Percentiles rank a stretch among this genome's conserved stretches.
Evolutionary conservation across 805 yeast genomes (phyloP).

Genomic region (Candida krabiensis): DNA sequence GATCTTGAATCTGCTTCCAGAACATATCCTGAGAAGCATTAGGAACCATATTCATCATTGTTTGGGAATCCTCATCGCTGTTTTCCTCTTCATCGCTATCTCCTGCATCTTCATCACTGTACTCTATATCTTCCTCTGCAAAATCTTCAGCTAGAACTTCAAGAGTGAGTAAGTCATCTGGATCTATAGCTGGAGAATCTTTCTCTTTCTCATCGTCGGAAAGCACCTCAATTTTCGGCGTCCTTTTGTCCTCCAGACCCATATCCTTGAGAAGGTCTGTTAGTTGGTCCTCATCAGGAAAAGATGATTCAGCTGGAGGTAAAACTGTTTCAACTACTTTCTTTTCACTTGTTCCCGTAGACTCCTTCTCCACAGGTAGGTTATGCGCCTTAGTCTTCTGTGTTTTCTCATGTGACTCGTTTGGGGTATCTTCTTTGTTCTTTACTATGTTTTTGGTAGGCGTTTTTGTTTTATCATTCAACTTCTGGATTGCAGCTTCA

Average conservation of each 20-base stretch:
- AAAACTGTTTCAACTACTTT: too few relatives aligned
- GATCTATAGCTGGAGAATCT: slow-evolving; percentile 33
- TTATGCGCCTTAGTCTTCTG: too few relatives aligned
- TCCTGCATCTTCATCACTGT: slow-evolving; percentile 25
- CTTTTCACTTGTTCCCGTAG: too few relatives aligned
- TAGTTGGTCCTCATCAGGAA: slow-evolving; percentile 3
- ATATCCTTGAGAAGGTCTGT: background rate
- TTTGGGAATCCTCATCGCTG: slow-evolving; percentile 13
- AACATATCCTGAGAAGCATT: slow-evolving; percentile 36
- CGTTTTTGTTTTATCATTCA: slow-evolving; percentile 1
- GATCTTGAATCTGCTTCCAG: slow-evolving; percentile 40
- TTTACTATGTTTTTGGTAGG: background rate
- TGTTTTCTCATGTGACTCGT: background rate
- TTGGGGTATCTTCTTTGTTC: too few relatives aligned
- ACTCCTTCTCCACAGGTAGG: background rate
- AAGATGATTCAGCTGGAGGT: too few relatives aligned
- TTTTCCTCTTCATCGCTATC: slow-evolving; percentile 24
- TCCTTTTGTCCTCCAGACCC: slow-evolving; percentile 1
- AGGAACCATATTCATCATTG: slow-evolving; percentile 20
- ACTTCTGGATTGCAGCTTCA: slow-evolving; percentile 12
- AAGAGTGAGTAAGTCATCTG: slow-evolving; percentile 49
- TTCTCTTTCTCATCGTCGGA: background rate
- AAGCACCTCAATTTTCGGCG: background rate
- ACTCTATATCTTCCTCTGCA: slow-evolving; percentile 27
- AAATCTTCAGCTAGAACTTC: slow-evolving; percentile 55